Evolutionary conservation across 106 monocot genomes (phyloP), one percentile per base, ranked within the genome.

Genomic region (Acanthochlamys bracteata): DNA sequence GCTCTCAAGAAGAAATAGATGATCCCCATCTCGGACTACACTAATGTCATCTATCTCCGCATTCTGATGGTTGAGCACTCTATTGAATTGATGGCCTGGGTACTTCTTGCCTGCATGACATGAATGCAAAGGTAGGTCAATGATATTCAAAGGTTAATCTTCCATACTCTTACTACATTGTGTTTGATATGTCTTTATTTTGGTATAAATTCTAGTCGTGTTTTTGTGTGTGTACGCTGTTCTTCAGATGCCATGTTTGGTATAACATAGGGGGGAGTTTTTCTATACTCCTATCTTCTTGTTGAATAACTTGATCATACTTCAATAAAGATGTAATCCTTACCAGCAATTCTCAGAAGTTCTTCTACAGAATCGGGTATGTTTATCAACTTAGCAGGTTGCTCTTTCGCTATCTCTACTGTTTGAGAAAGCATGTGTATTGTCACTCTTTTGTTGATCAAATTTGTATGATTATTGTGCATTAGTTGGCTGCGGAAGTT

Each of bases 21-120:
- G 69, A 20, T 85, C 85, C 19, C 81, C 85, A 65, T 85, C 80
- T 69, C 68, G 63, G 39, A 85, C 39, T 13, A 77, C 67, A 15
- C 60, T 59, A 69, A 85, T 71, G 56, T 81, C 75, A 41, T 85
- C 80, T 45, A 77, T 78, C 51, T 85, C 85, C 70, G 80, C 80
- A 27, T 72, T 71, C 15, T 81, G 77, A 52, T 69, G 57, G 71
- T 70, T 81, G 65, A 78, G 59, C 11, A 81, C 71, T 68, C 60
- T 78, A 55, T 24, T 85, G 12, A 68, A 74, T 47, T 46, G 42
- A 51, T 53, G 41, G n/a, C 75, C 69, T 41, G 15, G 15, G 61
- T 78, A 78, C 55, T 85, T 81, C 51, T 75, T 70, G 24, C 71
- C 80, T 78, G 77, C 64, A 72, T 51, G 21, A 67, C n/a, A 64